These are phyloP conservation scores for Backusella westeae DNA, from an alignment of 192 early-diverging fungal genomes.

Conservation along the genomic window DNA sequence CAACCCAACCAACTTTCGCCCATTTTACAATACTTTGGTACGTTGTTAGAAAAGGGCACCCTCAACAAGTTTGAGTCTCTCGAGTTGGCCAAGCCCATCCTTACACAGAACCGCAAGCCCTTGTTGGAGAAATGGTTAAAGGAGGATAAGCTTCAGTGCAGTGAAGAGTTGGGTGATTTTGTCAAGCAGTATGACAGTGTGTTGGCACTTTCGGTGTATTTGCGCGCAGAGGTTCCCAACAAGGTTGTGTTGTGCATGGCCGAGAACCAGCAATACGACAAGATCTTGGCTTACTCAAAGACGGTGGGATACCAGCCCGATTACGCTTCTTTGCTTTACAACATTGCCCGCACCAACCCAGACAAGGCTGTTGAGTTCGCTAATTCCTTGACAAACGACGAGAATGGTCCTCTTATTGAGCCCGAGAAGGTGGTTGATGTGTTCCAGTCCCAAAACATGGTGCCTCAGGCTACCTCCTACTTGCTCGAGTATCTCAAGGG, in stretches of 20 bases:
- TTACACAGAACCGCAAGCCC: slow-evolving; percentile 87
- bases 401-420: slow-evolving; percentile 79
- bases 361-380: slow-evolving; percentile 96
- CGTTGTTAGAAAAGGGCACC: slow-evolving; percentile 89
- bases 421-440: slow-evolving; percentile 91
- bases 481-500: slow-evolving; percentile 95
- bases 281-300: slow-evolving; percentile 94
- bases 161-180: slow-evolving; percentile 97
- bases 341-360: slow-evolving; percentile 86
- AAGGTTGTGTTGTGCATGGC: slow-evolving; percentile 98
- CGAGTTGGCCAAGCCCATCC: slow-evolving; percentile 88
- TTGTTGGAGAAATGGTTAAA: slow-evolving; percentile 98
- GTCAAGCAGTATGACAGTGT: slow-evolving; percentile 88
- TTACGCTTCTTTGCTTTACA: slow-evolving; percentile 86
- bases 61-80: slow-evolving; percentile 95
- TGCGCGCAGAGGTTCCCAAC: slow-evolving; percentile 89
- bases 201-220: slow-evolving; percentile 92
- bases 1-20: slow-evolving; percentile 81
- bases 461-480: slow-evolving; percentile 97
- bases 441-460: slow-evolving; percentile 86
- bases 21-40: slow-evolving; percentile 97
- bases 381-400: slow-evolving; percentile 78
- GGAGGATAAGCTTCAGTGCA: slow-evolving; percentile 98
- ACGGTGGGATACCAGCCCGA: slow-evolving; percentile 95
- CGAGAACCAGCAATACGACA: slow-evolving; percentile 93